These are phyloP conservation scores for Adiantum capillusveneris DNA, from an alignment of 75 land plant genomes.

Conservation along the genomic window DNA sequence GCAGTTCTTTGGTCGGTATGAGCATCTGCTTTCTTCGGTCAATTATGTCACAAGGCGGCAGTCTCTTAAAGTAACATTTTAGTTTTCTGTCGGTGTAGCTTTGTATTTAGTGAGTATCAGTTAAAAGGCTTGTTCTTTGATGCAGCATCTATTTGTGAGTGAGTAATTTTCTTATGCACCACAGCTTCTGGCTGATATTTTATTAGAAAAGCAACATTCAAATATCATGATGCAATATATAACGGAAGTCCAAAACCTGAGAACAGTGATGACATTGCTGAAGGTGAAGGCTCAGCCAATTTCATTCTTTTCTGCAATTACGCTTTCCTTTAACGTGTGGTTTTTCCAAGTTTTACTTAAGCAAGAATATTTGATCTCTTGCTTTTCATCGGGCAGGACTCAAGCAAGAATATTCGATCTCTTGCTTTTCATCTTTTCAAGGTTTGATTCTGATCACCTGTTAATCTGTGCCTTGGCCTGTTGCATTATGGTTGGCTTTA, in stretches of 20 bases:
- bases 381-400: slow-evolving; percentile 45
- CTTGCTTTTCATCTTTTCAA: slow-evolving; percentile 96
- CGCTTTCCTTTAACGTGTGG: slow-evolving; percentile 11
- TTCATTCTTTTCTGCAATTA: background rate
- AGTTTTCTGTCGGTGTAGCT: background rate
- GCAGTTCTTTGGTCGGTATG: slow-evolving; percentile 85
- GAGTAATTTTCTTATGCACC: slow-evolving; percentile 11
- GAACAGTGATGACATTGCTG: slow-evolving; percentile 77
- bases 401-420: slow-evolving; percentile 87
- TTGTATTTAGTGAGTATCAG: background rate
- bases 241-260: slow-evolving; percentile 64
- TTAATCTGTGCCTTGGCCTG: no score
- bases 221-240: slow-evolving; percentile 86
- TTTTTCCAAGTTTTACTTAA: background rate
- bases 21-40: slow-evolving; percentile 59
- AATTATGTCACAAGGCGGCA: slow-evolving; percentile 96
- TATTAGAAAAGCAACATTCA: slow-evolving; percentile 79
- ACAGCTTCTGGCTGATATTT: slow-evolving; percentile 86
- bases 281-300: slow-evolving; percentile 51
- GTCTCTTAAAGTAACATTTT: slow-evolving; percentile 63
- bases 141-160: slow-evolving; percentile 3
- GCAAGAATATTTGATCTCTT: background rate
- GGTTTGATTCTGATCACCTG: slow-evolving; percentile 31
- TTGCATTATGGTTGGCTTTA: no score
- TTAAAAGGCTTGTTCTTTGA: background rate